These are phyloP conservation scores for Jamesozyma rosinii DNA, from an alignment of 805 yeast genomes.

Conservation along the genomic window DNA sequence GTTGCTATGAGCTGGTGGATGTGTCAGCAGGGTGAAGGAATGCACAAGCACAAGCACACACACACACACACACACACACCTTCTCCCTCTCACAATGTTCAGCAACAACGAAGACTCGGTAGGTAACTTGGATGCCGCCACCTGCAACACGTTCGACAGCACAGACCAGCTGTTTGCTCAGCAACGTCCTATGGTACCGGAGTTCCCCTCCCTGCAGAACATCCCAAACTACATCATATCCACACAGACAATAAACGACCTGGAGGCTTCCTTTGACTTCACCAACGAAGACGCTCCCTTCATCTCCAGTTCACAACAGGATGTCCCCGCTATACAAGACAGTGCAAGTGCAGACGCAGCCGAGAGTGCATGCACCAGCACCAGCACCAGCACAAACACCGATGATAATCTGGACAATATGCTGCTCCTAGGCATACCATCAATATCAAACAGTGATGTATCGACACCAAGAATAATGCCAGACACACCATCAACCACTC, in stretches of 20 bases:
- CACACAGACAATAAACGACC: neutral
- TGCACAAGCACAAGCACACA: too few species aligned
- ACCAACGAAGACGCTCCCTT: neutral
- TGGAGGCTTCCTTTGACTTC: neutral
- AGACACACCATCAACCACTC: slow-evolving; percentile 3
- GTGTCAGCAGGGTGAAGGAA: too few species aligned
- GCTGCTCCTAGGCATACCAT: slow-evolving; percentile 24
- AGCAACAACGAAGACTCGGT: too few species aligned
- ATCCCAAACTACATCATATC: neutral
- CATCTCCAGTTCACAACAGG: neutral
- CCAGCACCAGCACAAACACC: neutral
- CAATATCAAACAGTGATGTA: slow-evolving; percentile 27
- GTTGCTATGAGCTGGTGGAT: too few species aligned
- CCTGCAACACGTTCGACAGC: neutral
- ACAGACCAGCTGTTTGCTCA: neutral
- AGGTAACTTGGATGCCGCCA: too few species aligned
- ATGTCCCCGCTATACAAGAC: neutral
- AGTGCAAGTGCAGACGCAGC: neutral
- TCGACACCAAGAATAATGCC: slow-evolving; percentile 18
- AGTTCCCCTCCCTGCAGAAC: neutral
- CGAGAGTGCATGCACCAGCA: neutral
- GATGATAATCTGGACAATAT: slow-evolving; percentile 14
- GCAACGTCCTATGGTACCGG: neutral
- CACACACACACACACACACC: too few species aligned
- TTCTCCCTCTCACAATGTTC: too few species aligned